These are phyloP conservation scores for Kitagawia praeruptora DNA, from an alignment of 129 eudicot genomes.

Conservation along the genomic window DNA sequence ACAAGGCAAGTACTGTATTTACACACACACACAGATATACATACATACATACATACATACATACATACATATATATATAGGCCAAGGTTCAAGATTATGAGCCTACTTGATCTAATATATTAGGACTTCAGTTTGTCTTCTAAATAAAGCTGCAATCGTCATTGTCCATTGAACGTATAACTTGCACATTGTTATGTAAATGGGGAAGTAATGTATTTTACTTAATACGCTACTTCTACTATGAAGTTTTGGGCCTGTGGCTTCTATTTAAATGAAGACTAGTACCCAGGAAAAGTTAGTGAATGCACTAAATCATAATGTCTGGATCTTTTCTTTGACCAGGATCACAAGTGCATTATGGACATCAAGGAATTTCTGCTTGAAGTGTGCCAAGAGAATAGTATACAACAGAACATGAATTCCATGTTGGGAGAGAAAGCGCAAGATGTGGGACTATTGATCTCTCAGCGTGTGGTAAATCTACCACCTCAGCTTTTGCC, in stretches of 20 bases:
- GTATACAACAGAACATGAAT: conserved; percentile 23
- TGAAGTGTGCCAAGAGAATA: conserved; percentile 38
- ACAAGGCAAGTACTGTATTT: conserved; percentile 33
- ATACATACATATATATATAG: too few relatives aligned
- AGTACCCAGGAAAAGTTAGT: neutral
- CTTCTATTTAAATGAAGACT: neutral
- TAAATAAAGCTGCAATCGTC: neutral
- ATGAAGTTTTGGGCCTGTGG: neutral
- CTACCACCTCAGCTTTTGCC: conserved; percentile 95
- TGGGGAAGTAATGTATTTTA: neutral
- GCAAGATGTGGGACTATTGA: conserved; percentile 62
- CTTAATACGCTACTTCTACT: neutral
- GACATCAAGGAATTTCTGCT: conserved; percentile 61
- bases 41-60: neutral
- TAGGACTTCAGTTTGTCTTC: neutral
- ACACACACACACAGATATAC: too few relatives aligned
- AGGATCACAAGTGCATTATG: conserved; percentile 54
- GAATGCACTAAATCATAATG: neutral
- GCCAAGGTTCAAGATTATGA: neutral
- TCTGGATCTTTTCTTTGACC: conserved; percentile 13
- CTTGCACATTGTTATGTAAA: neutral
- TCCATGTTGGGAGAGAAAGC: conserved; percentile 48
- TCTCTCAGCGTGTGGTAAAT: conserved; percentile 85
- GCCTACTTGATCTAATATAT: neutral
- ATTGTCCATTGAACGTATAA: neutral